Conservation (phyloP, 495 filamentous ascomycete genomes). For the Xylaria nigripes region DNA sequence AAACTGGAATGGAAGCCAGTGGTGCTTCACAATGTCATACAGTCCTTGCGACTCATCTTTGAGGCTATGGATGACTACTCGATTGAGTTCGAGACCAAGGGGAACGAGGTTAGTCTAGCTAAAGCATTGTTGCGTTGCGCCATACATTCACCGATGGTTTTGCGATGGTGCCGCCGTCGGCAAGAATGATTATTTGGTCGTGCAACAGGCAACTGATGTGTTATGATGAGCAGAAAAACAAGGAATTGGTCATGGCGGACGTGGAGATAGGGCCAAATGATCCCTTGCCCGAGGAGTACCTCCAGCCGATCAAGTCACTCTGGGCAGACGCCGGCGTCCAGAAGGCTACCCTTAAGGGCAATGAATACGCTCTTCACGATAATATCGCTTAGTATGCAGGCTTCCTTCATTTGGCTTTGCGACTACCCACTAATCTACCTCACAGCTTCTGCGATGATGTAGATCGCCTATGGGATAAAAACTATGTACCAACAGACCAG, state of each 20-base stretch:
- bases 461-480: conserved; percentile 76
- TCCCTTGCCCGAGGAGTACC: conserved; percentile 58
- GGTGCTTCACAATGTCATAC: conserved; percentile 86
- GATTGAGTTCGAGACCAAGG: conserved; percentile 64
- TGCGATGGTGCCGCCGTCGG: conserved; percentile 13
- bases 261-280: conserved; percentile 72
- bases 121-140: background rate
- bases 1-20: conserved; percentile 88
- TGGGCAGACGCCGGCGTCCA: conserved; percentile 83
- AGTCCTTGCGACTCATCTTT: conserved; percentile 80
- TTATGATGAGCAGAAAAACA: conserved; percentile 36
- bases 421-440: conserved; percentile 4
- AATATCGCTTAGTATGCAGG: conserved; percentile 80
- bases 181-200: background rate
- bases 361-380: conserved; percentile 94
- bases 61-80: conserved; percentile 88
- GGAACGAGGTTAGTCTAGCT: conserved; percentile 61
- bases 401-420: background rate
- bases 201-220: conserved; percentile 25
- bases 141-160: background rate
- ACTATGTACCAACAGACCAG: conserved; percentile 93
- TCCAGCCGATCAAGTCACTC: conserved; percentile 70
- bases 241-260: conserved; percentile 48
- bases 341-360: conserved; percentile 76
- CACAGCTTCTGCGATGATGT: conserved; percentile 82